Evolutionary conservation across 225 moss, liverwort and hornwort species (phyloP).

Genomic region (Thuidium tamariscinum): DNA sequence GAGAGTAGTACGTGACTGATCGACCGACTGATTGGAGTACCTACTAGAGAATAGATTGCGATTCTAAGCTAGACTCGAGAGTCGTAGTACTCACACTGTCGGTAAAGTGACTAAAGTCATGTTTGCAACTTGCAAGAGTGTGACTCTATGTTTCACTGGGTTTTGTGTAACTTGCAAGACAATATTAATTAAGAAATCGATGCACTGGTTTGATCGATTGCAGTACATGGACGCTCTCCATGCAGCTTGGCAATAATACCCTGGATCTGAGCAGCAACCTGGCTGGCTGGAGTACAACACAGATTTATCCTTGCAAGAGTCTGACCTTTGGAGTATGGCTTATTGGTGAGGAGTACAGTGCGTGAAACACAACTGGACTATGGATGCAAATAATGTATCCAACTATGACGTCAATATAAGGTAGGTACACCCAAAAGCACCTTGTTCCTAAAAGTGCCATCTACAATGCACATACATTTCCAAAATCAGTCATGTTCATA

Average conservation of each 20-base stretch:
- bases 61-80: not conserved
- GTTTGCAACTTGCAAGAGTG: no score
- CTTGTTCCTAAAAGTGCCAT: no score
- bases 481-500: no score
- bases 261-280: not conserved
- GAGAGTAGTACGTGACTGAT: no score
- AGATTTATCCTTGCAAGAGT: fast-evolving
- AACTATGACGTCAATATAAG: not conserved
- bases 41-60: not conserved
- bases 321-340: fast-evolving
- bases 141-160: no score
- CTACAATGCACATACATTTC: no score
- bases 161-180: not conserved
- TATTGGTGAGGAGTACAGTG: not conserved
- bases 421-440: no score
- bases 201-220: not conserved
- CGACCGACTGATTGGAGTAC: not conserved
- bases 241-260: not conserved
- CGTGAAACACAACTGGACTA: not conserved
- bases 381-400: fast-evolving
- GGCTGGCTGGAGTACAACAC: not conserved
- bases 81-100: not conserved
- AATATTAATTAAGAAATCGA: no score
- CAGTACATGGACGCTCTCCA: not conserved
- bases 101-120: not conserved